phyloP scores from a whole-genome alignment of 1,139 yeast genomes.

The Chernovozyma sophiae-reginae region DNA sequence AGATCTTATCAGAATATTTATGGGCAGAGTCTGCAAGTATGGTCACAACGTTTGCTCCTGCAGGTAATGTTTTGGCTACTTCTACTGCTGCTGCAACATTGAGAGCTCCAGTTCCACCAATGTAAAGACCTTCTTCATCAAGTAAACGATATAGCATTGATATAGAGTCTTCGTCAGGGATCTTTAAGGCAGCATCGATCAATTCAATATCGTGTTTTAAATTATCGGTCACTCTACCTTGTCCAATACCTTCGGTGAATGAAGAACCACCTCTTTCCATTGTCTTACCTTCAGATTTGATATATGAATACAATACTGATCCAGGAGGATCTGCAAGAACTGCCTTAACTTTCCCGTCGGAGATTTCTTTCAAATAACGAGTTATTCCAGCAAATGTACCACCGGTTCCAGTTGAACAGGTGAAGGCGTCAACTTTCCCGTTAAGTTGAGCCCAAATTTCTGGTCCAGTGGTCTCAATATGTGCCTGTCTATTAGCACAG shows the following conservation, averaged over 20 bases:
- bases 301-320: conserved; percentile 73
- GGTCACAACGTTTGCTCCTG: conserved; percentile 79
- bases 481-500: conserved; percentile 82
- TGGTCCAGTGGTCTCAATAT: conserved; percentile 88
- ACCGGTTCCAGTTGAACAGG: conserved; percentile 89
- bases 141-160: conserved; percentile 76
- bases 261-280: conserved; percentile 71
- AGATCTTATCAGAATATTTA: conserved; percentile 76
- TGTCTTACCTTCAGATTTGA: conserved; percentile 60
- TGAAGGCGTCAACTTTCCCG: conserved; percentile 79
- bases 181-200: conserved; percentile 70
- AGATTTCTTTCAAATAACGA: conserved; percentile 64
- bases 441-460: conserved; percentile 83
- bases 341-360: conserved; percentile 54
- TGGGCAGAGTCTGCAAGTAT: conserved; percentile 85
- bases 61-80: conserved; percentile 72
- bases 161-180: conserved; percentile 73
- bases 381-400: conserved; percentile 87
- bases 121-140: conserved; percentile 84
- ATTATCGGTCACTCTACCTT: conserved; percentile 86
- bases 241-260: conserved; percentile 95
- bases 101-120: conserved; percentile 86
- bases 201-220: conserved; percentile 65
- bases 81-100: conserved; percentile 80
- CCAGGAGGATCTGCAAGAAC: conserved; percentile 94